Base-by-base conservation (phyloP, 129 eudicot genomes). In the Calendula officinalis region DNA sequence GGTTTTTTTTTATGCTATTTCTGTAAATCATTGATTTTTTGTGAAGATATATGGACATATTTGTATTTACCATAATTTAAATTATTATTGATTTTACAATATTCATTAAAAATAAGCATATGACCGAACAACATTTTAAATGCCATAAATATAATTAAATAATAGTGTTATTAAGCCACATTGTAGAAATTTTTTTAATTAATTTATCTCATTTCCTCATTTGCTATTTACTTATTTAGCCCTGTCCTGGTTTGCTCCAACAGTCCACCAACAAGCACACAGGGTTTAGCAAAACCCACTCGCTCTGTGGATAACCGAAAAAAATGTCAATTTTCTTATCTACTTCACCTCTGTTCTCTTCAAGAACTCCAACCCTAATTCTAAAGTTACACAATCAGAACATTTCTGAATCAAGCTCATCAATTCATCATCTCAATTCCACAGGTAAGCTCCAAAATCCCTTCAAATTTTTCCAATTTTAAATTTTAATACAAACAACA, bases 271-370 rank as follows among this genome's bases (percentile, higher is more conserved):
- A n/a, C 30, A 22, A 22, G 30, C 30, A 22, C 30, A 59, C 56
- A 51, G 66, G 75, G 70, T 62, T 61, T 50, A 68, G 43, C 80
- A 57, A 38, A 48, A 44, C 22, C 61, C 64, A 8, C 27, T 56
- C 49, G 35, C 38, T 7, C 33, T 52, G 64, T 48, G 22, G 32
- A 36, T n/a, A 35, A 48, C 43, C 1, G 9, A 38, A 14, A n/a
- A 51, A 30, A 61, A 88, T 88, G 96, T 66, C 91, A 53, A 62
- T 66, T 72, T 35, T 82, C 55, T 71, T 88, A 71, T 79, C 96
- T 64, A 37, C 77, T 14, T 52, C 85, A 50, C 13, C 69, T 38
- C 32, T 81, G 8, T 50, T 72, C 34, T 75, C 88, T 9, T 75
- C 86, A 33, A 50, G 64, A 47, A 69, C 75, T 12, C 36, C 70